Evolutionary conservation across 2,329 filamentous ascomycete species (phyloP), one percentile per base, ranked within the genome.

Genomic region (Setomelanomma holmii): DNA sequence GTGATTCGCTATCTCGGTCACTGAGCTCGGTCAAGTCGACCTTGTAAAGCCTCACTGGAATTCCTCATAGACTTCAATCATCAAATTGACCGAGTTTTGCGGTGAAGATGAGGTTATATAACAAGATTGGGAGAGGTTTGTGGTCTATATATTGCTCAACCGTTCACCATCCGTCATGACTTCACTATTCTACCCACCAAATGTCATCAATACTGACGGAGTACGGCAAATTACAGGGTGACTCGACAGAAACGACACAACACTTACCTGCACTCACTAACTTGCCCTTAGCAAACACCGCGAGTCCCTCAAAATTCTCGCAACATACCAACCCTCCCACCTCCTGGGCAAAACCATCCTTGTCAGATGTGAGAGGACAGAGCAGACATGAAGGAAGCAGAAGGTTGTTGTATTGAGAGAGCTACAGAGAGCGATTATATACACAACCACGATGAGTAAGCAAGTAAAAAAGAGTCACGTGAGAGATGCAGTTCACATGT

Each of bases 341-440:
- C 62, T 66, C 6, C 76, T 77, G 0, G 76, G 74, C 14, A 79
- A 76, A 51, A 75, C 67, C 8, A 71, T n/a, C n/a, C n/a, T n/a
- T n/a, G n/a, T n/a, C n/a, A n/a, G n/a, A n/a, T n/a, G n/a, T n/a
- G n/a, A n/a, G n/a, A n/a, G n/a, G n/a, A n/a, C n/a, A n/a, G n/a
- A n/a, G n/a, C n/a, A n/a, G n/a, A n/a, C n/a, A n/a, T n/a, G n/a
- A n/a, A n/a, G n/a, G n/a, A n/a, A n/a, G n/a, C n/a, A n/a, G n/a
- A n/a, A n/a, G n/a, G n/a, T n/a, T n/a, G n/a, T n/a, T n/a, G n/a
- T n/a, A n/a, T n/a, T n/a, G n/a, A n/a, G n/a, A n/a, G n/a, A n/a
- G n/a, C n/a, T n/a, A n/a, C n/a, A n/a, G n/a, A n/a, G n/a, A n/a
- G n/a, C n/a, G n/a, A n/a, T n/a, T n/a, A n/a, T n/a, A n/a, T n/a